Conservation (phyloP, 192 early-diverging fungal genomes). For the Coemansia sp. region DNA sequence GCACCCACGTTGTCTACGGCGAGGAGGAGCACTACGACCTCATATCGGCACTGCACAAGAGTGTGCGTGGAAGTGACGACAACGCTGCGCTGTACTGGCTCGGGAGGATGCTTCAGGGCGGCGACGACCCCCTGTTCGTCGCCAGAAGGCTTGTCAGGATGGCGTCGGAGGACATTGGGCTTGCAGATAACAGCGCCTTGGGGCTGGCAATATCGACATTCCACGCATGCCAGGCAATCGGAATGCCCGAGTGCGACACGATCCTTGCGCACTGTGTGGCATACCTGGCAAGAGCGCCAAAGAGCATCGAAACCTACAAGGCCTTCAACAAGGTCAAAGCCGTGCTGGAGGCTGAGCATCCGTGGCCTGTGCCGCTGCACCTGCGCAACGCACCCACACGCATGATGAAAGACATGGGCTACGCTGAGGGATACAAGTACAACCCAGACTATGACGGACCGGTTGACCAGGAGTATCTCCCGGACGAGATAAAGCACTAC, state of each 20-base stretch:
- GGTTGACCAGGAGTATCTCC: constrained; percentile 79
- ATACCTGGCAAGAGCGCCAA: constrained; percentile 77
- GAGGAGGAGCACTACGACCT: constrained; percentile 87
- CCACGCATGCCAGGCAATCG: constrained; percentile 82
- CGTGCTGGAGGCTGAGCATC: constrained; percentile 58
- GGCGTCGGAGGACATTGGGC: constrained; percentile 86
- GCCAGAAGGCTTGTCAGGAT: constrained; percentile 75
- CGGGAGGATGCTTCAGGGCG: constrained; percentile 82
- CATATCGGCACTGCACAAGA: constrained; percentile 89
- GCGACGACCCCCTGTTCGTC: constrained; percentile 89
- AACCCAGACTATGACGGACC: constrained; percentile 73
- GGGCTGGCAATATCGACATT: constrained; percentile 72
- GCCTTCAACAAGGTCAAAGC: constrained; percentile 71
- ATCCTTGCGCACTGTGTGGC: constrained; percentile 76
- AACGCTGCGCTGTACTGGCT: constrained; percentile 87
- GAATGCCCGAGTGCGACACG: constrained; percentile 91
- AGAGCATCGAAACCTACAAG: constrained; percentile 78
- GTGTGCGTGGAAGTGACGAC: constrained; percentile 77
- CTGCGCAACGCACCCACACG: constrained; percentile 77
- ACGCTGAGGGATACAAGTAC: constrained; percentile 79
- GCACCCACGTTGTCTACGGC: constrained; percentile 80
- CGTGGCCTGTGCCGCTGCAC: constrained; percentile 81
- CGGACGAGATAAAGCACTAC: constrained; percentile 59
- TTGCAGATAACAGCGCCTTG: constrained; percentile 78
- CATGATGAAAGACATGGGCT: constrained; percentile 82